Conservation (phyloP, 352 stramenopile species). For the Globisporangium spinosum region DNA sequence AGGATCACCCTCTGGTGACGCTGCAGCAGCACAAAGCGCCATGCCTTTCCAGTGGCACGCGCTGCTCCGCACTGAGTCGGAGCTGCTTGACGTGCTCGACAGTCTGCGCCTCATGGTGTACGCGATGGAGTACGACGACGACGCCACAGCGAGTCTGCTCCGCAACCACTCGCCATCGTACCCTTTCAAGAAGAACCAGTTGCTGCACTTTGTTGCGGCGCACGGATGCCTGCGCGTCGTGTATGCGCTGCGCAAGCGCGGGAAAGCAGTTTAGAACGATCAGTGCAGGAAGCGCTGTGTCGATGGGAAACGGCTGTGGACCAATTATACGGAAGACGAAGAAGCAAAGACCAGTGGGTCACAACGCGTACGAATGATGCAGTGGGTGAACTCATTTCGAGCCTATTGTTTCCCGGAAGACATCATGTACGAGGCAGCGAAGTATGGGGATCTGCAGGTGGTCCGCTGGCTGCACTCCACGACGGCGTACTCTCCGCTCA, state of each 20-base stretch:
- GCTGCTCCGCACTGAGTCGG: not conserved
- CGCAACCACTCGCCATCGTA: not conserved
- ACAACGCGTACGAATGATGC: not conserved
- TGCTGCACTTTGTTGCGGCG: not conserved
- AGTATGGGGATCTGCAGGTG: not conserved
- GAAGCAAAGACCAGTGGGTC: not conserved
- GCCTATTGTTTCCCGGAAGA: not conserved
- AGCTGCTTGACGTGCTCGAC: not conserved
- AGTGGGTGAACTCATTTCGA: not conserved
- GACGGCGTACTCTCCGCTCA: not conserved
- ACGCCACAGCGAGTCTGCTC: not conserved
- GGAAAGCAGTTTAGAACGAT: not conserved
- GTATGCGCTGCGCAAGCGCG: not conserved
- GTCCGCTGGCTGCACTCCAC: constrained; percentile 5
- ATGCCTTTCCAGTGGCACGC: not conserved
- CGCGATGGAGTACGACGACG: not conserved
- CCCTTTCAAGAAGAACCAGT: not conserved
- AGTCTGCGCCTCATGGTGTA: not conserved
- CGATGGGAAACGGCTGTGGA: not conserved
- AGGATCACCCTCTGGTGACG: not conserved
- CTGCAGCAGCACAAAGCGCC: not conserved
- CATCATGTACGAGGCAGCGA: not conserved
- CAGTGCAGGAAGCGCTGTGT: not conserved
- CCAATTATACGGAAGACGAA: not conserved
- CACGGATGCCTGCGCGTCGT: not conserved